phyloP scores from a whole-genome alignment of 495 filamentous ascomycete species.

The Barbatosphaeria neglecta region DNA sequence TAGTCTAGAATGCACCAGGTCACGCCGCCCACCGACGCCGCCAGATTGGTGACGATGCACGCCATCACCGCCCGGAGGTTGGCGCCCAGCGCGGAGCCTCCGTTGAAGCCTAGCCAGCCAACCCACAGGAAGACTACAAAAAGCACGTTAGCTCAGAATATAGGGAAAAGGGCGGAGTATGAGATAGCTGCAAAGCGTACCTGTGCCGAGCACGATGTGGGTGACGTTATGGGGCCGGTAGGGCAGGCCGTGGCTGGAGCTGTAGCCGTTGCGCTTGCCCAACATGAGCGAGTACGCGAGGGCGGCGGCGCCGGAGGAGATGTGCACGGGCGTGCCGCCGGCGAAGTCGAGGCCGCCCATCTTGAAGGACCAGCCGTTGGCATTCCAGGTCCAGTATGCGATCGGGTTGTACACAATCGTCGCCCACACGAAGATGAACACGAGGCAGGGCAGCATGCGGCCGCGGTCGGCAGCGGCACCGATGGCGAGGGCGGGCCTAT shows the following conservation, averaged over 20 bases:
- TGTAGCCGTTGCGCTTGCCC: slow-evolving; percentile 79
- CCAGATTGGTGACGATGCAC: slow-evolving; percentile 58
- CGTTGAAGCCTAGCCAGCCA: slow-evolving; percentile 99
- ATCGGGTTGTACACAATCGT: slow-evolving; percentile 92
- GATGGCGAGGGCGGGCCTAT: slow-evolving; percentile 72
- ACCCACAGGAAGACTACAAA: slow-evolving; percentile 99
- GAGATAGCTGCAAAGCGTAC: too few relatives aligned
- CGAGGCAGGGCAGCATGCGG: slow-evolving; percentile 82
- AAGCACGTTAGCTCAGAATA: too few relatives aligned
- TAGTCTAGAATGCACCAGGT: slow-evolving; percentile 96
- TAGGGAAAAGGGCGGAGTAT: too few relatives aligned
- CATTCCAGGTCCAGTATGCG: slow-evolving; percentile 98
- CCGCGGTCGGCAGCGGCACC: slow-evolving; percentile 89
- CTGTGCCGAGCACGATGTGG: slow-evolving; percentile 89
- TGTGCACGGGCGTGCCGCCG: slow-evolving; percentile 93
- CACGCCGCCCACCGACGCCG: slow-evolving; percentile 77
- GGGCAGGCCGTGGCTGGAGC: slow-evolving; percentile 70
- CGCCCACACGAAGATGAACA: slow-evolving; percentile 96
- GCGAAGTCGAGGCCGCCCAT: slow-evolving; percentile 92
- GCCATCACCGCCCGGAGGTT: slow-evolving; percentile 82
- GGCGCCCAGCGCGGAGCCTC: slow-evolving; percentile 77
- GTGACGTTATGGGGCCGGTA: slow-evolving; percentile 98
- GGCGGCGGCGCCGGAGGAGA: slow-evolving; percentile 79
- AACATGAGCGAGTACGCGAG: slow-evolving; percentile 86
- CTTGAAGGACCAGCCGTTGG: slow-evolving; percentile 67